Evolutionary conservation across 202 grass and related monocot genomes (phyloP).

Genomic region (Hordeum pubiflorum): DNA sequence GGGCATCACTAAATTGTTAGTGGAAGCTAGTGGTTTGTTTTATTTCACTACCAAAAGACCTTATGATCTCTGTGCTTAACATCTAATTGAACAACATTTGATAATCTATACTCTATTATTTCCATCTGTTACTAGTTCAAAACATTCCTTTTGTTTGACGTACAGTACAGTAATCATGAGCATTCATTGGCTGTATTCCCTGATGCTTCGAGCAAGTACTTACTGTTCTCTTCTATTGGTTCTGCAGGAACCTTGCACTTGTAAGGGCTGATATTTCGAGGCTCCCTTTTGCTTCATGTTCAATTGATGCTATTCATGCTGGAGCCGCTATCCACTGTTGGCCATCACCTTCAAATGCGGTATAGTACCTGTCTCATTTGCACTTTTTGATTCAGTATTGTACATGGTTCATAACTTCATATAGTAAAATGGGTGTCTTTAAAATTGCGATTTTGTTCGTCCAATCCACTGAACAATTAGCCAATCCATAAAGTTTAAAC

Average conservation of each 20-base stretch:
- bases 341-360: constrained; percentile 97
- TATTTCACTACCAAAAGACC: background rate
- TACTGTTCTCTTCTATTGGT: background rate
- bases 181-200: background rate
- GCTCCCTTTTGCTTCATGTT: constrained; percentile 82
- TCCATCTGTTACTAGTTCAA: background rate
- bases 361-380: constrained; percentile 13
- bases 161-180: background rate
- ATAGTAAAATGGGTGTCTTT: background rate
- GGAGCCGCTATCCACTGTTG: constrained; percentile 97
- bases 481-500: background rate
- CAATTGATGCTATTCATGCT: constrained; percentile 84
- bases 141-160: background rate
- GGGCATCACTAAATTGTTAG: background rate
- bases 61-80: background rate
- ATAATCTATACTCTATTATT: background rate
- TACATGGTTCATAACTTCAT: background rate
- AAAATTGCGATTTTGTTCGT: background rate
- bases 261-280: constrained; percentile 93
- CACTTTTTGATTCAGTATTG: background rate
- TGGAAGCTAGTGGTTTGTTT: background rate
- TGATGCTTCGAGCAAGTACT: background rate
- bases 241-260: constrained; percentile 73
- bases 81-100: background rate
- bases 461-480: background rate